Percentiles rank a stretch among this genome's conserved stretches.
Evolutionary conservation across 225 moss, liverwort and hornwort species (phyloP).

Genomic region (Sphagnum contortum): DNA sequence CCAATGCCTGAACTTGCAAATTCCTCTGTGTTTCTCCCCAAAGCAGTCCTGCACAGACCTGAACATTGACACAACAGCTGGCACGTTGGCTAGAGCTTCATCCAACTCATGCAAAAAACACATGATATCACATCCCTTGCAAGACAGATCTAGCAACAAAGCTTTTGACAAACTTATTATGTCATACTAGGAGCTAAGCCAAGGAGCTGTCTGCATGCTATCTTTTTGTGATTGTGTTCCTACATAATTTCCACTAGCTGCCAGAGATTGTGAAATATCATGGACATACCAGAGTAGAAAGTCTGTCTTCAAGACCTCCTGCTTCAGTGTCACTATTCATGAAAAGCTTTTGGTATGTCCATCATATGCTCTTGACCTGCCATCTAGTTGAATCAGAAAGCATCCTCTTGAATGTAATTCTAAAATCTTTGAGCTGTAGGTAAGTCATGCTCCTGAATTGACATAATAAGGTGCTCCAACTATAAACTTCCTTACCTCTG

Average conservation of each 20-base stretch:
- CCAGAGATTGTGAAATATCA: neutral
- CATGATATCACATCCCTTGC: no score
- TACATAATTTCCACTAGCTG: no score
- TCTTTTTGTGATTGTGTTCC: no score
- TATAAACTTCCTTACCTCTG: constrained; percentile 34
- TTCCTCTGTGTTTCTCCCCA: constrained; percentile 66
- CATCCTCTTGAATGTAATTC: no score
- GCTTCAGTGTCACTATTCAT: constrained; percentile 74
- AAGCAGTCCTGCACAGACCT: constrained; percentile 76
- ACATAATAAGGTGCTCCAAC: no score
- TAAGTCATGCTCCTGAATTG: no score
- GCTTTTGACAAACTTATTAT: no score
- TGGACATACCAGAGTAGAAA: constrained; percentile 46
- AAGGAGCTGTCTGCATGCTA: no score
- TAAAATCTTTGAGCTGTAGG: no score
- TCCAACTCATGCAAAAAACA: constrained; percentile 40
- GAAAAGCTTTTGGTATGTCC: constrained; percentile 73
- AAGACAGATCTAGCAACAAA: no score
- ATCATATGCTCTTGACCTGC: constrained; percentile 74
- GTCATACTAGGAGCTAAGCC: no score
- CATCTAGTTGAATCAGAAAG: neutral
- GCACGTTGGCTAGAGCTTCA: constrained; percentile 50
- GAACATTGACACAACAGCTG: constrained; percentile 65
- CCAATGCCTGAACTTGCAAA: constrained; percentile 83
- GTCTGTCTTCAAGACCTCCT: constrained; percentile 69